These are phyloP conservation scores for Breviolum minutum DNA, from an alignment of 73 alveolate genomes.

Conservation along the genomic window DNA sequence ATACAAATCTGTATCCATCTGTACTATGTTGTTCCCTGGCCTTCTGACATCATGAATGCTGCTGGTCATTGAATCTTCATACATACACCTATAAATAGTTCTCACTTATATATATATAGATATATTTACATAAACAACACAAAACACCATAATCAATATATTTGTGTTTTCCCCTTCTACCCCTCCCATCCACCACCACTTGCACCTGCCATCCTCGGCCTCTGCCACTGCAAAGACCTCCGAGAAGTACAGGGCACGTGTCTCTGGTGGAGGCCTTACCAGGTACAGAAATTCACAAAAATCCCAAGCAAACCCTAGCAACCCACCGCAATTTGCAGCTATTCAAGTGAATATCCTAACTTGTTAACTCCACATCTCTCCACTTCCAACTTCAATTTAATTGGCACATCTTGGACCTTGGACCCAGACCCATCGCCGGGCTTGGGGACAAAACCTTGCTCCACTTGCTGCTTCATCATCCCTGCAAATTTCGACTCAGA, in stretches of 20 bases:
- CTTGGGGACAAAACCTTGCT: constrained; percentile 31
- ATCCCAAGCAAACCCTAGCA: background rate
- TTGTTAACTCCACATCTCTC: no score
- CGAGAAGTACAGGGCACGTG: constrained; percentile 54
- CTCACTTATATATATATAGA: no score
- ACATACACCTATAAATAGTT: no score
- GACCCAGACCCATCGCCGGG: constrained; percentile 81
- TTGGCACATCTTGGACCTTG: background rate
- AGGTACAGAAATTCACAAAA: background rate
- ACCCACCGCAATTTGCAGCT: background rate
- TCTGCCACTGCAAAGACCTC: constrained; percentile 82
- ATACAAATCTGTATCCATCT: no score
- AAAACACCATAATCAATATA: no score
- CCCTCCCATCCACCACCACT: background rate
- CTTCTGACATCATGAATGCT: no score
- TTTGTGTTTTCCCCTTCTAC: background rate
- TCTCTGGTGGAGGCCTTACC: constrained; percentile 70
- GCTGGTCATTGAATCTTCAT: no score
- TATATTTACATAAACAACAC: no score
- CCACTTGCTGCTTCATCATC: constrained; percentile 58
- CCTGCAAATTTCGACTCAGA: background rate
- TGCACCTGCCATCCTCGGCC: constrained; percentile 79
- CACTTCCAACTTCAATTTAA: no score
- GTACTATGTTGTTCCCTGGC: no score
- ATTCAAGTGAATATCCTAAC: background rate